phyloP scores from a whole-genome alignment of 345 rosid species.

The Erodium maritimum region DNA sequence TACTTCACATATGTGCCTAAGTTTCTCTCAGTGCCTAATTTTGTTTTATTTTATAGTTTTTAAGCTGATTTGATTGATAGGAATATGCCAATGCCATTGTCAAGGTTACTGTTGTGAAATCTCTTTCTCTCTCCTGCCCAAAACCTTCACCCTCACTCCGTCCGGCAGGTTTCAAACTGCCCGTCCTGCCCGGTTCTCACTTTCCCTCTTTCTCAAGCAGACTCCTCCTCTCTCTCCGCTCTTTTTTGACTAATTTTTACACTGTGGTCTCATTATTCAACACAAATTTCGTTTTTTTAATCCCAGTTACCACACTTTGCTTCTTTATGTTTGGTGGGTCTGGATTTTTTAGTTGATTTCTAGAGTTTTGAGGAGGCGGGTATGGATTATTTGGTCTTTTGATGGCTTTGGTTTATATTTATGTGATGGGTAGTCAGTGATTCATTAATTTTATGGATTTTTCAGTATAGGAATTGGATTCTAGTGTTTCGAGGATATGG shows the following conservation, averaged over 20 bases:
- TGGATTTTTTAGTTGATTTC: background rate
- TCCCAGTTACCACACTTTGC: background rate
- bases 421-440: too few species aligned
- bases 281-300: conserved; percentile 1
- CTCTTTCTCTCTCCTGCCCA: conserved; percentile 21
- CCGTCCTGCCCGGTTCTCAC: conserved; percentile 50
- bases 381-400: background rate
- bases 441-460: background rate
- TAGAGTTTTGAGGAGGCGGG: background rate
- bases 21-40: background rate
- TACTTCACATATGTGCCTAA: background rate
- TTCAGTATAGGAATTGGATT: conserved; percentile 2
- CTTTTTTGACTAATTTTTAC: conserved; percentile 36
- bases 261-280: conserved; percentile 18
- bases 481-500: conserved; percentile 20
- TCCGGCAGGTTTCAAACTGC: conserved; percentile 33
- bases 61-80: conserved; percentile 8
- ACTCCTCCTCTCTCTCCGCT: conserved; percentile 9
- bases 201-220: conserved; percentile 34
- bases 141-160: too few species aligned
- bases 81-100: conserved; percentile 23
- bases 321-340: conserved; percentile 6
- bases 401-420: too few species aligned
- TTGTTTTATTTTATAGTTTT: conserved; percentile 1
- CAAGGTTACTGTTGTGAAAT: conserved; percentile 23